Evolutionary conservation across 225 moss, liverwort and hornwort genomes (phyloP).

Genomic region (Polytrichum formosum): DNA sequence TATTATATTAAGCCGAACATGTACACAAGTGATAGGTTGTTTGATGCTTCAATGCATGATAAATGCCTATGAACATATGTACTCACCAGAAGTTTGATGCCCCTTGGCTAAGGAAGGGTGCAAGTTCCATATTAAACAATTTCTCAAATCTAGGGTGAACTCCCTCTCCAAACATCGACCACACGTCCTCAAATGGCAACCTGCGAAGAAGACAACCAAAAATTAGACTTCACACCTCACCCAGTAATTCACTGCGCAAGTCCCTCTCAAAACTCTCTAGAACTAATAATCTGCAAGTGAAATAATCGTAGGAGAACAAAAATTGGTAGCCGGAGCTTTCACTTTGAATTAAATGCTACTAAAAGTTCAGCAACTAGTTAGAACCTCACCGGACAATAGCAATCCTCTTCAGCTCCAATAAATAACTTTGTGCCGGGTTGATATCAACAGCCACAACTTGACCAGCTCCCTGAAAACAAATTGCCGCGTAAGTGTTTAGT

Average conservation of each 20-base stretch:
- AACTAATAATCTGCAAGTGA: too few species aligned
- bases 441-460: conserved; percentile 97
- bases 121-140: conserved; percentile 63
- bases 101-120: conserved; percentile 93
- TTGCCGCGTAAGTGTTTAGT: too few species aligned
- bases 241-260: too few species aligned
- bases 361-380: too few species aligned
- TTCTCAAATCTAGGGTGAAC: conserved; percentile 80
- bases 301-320: too few species aligned
- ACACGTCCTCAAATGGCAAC: conserved; percentile 87
- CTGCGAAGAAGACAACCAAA: conserved; percentile 24
- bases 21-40: too few species aligned
- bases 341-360: too few species aligned
- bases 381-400: conserved; percentile 59
- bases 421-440: conserved; percentile 96
- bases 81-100: conserved; percentile 83
- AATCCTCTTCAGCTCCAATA: conserved; percentile 85
- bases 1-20: too few species aligned
- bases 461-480: conserved; percentile 68
- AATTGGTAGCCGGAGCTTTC: too few species aligned
- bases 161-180: conserved; percentile 98
- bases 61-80: too few species aligned
- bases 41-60: too few species aligned
- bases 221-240: neutral
- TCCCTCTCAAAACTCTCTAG: too few species aligned